These are phyloP conservation scores for Myxozyma neglecta DNA, from an alignment of 805 yeast genomes.

Conservation along the genomic window DNA sequence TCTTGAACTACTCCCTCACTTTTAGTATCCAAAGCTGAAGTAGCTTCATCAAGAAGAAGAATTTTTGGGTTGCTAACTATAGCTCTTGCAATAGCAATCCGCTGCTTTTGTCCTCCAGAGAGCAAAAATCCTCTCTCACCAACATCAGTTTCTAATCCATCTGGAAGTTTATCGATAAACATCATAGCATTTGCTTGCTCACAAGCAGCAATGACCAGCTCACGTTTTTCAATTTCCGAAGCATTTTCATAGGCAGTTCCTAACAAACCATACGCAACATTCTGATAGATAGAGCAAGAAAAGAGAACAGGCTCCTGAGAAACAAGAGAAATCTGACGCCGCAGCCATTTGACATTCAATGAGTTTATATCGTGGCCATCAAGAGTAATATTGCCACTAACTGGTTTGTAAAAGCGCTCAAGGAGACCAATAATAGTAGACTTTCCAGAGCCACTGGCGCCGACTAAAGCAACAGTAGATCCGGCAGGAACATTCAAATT, in stretches of 20 bases:
- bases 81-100: conserved; percentile 64
- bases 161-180: conserved; percentile 54
- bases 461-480: conserved; percentile 87
- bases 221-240: conserved; percentile 42
- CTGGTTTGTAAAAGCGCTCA: conserved; percentile 84
- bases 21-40: conserved; percentile 62
- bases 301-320: conserved; percentile 96
- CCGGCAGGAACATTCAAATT: conserved; percentile 83
- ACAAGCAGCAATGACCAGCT: conserved; percentile 46
- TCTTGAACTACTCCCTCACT: conserved; percentile 61
- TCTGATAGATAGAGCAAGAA: conserved; percentile 80
- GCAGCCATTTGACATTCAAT: conserved; percentile 70
- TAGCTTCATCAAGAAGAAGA: conserved; percentile 63
- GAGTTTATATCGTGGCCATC: conserved; percentile 82
- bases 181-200: conserved; percentile 52
- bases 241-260: conserved; percentile 38
- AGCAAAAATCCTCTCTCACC: conserved; percentile 60
- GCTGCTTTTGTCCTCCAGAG: conserved; percentile 68
- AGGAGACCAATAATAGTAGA: conserved; percentile 82
- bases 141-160: conserved; percentile 49
- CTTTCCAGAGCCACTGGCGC: conserved; percentile 94
- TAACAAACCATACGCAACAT: conserved; percentile 70
- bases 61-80: conserved; percentile 55
- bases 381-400: conserved; percentile 68
- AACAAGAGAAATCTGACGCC: conserved; percentile 80